Base-by-base conservation (phyloP, 768 basidiomycete species). In the Coprinopsis strossmayeri region DNA sequence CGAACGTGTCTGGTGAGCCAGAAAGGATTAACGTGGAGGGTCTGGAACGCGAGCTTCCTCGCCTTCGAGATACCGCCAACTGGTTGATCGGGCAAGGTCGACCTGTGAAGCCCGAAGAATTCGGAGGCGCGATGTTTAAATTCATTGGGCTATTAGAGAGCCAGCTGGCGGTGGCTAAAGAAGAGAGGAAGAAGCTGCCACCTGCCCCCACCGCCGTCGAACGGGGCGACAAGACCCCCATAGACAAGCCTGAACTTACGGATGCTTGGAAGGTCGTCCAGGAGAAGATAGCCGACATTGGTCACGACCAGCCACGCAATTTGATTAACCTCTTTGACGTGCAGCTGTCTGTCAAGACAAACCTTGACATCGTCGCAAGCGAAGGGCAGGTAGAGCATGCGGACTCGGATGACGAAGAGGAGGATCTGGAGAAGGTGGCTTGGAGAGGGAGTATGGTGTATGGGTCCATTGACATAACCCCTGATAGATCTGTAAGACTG, bases 391-490 rank as follows among this genome's bases (percentile, higher is more conserved):
- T 4, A 2, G 20, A 23, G 12, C 27, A 48, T 26, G 27, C 24
- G 15, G 45, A 48, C 17, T 48, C 46, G 5, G 51, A 52, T 27
- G 51, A 56, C 10, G 66, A 67, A 1, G 62, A 59, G 15, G 66
- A 69, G 21, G 56, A n/a, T n/a, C n/a, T n/a, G n/a, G n/a, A n/a
- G n/a, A n/a, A n/a, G n/a, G n/a, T n/a, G n/a, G n/a, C n/a, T n/a
- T n/a, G n/a, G n/a, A n/a, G n/a, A n/a, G n/a, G n/a, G n/a, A n/a
- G n/a, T n/a, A n/a, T n/a, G n/a, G n/a, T n/a, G n/a, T n/a, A n/a
- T n/a, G n/a, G n/a, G n/a, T n/a, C n/a, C n/a, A n/a, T n/a, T n/a
- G n/a, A n/a, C n/a, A n/a, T n/a, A n/a, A n/a, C n/a, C n/a, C n/a
- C n/a, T n/a, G n/a, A n/a, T n/a, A n/a, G n/a, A n/a, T n/a, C n/a